A percentile compares a stretch with the other conserved stretches of the same genome.
These are phyloP conservation scores for Fusarium sterilihyphosum DNA, from an alignment of 2,329 filamentous ascomycete species.

Conservation along the genomic window DNA sequence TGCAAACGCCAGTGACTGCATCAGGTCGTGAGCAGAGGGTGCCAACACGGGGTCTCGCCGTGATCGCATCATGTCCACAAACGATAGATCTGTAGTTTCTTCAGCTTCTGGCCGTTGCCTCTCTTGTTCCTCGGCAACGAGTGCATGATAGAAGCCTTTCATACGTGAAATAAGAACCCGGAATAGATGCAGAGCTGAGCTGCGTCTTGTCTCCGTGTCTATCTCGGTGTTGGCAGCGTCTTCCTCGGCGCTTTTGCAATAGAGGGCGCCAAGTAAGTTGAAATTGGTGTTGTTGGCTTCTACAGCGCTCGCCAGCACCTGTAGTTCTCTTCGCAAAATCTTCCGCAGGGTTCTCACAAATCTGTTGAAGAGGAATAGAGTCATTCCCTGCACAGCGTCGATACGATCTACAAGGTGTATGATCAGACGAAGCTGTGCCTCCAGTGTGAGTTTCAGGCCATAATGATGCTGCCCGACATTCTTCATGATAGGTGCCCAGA, in stretches of 20 bases:
- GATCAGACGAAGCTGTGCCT: constrained; percentile 46
- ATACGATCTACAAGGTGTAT: constrained; percentile 44
- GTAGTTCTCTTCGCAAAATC: constrained; percentile 42
- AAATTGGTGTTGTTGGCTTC: constrained; percentile 14
- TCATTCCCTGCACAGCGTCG: constrained; percentile 38
- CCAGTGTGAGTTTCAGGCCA: constrained; percentile 41
- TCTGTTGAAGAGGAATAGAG: constrained; percentile 38
- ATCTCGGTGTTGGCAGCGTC: constrained; percentile 2
- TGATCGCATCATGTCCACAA: constrained; percentile 48
- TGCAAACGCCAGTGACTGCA: constrained; percentile 70
- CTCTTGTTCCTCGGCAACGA: constrained; percentile 41
- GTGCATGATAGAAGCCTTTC: constrained; percentile 41
- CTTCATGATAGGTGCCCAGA: constrained; percentile 50
- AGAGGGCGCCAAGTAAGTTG: constrained; percentile 28
- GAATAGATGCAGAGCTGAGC: constrained; percentile 28
- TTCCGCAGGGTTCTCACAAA: constrained; percentile 41
- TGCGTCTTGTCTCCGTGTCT: not conserved
- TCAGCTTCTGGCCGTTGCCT: constrained; percentile 32
- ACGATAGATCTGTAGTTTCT: constrained; percentile 36
- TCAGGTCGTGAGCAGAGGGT: constrained; percentile 64
- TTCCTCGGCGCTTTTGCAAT: constrained; percentile 24
- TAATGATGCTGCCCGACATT: constrained; percentile 45
- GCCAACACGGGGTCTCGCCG: constrained; percentile 48
- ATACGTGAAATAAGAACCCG: constrained; percentile 36
- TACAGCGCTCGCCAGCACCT: constrained; percentile 29